phyloP scores from a whole-genome alignment of 345 rosid species.

The Theobroma cacao region DNA sequence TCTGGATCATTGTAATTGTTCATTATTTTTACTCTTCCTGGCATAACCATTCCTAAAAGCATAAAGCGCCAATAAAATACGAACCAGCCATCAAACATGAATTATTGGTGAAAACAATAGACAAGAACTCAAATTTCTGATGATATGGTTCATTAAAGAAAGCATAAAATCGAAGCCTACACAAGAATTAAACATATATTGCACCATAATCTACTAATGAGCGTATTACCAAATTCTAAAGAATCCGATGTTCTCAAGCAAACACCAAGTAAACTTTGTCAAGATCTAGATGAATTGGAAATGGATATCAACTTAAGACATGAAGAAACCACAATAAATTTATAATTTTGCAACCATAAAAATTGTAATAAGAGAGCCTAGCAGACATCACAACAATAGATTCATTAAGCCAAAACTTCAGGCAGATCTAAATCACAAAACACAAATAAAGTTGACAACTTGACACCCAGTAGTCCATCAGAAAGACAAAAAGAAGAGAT shows the following conservation, averaged over 20 bases:
- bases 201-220: background rate
- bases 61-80: background rate
- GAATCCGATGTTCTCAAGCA: background rate
- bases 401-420: background rate
- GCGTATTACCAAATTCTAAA: background rate
- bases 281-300: conserved; percentile 11
- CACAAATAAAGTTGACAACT: background rate
- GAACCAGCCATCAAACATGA: background rate
- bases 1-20: background rate
- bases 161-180: background rate
- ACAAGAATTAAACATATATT: background rate
- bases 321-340: background rate
- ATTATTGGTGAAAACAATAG: too few relatives aligned
- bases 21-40: background rate
- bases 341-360: background rate
- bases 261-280: background rate
- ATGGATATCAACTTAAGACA: background rate
- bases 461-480: background rate
- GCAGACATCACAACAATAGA: background rate
- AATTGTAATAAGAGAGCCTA: background rate
- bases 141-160: background rate
- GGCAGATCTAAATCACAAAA: conserved; percentile 13
- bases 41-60: conserved; percentile 5
- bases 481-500: background rate
- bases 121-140: background rate